Base-by-base conservation (phyloP, 2,329 filamentous ascomycete species). In the Albophoma yamanashiensis region DNA sequence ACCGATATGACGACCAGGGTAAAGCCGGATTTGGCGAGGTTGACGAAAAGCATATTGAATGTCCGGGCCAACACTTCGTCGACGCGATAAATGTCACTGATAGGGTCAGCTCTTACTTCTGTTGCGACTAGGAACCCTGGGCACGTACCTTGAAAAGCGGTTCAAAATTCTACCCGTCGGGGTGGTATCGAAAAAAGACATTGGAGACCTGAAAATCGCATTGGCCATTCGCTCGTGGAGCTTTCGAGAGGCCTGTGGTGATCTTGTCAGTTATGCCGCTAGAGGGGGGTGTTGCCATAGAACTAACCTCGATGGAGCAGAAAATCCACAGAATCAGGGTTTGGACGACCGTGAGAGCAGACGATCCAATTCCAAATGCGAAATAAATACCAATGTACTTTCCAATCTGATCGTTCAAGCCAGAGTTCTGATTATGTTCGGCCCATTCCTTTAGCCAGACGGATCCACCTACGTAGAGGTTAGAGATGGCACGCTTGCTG, bases 151-250 rank as follows among this genome's bases (percentile, higher is more conserved):
- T 20, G 93, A 97, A 74, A 99, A 99, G 59, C 94, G 84, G 73
- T 99, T 99, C 62, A 99, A 79, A 68, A 99, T 97, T 60, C 95
- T 87, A n/a, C 94, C 94, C 63, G 92, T 89, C 3, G 94, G 94
- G 1, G 94, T 99, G 0, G 92, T 96, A 73, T 99, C 95, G 67
- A 99, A 99, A 77, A 99, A 99, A 67, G 87, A 94, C 94, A 99
- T 99, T 59, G 94, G 95, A 43, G 92, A 95, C 66, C 94, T 85
- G 82, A 99, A 99, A 67, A 97, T 97, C 22, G 94, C 92, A 68
- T 89, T 94, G 52, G 93, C 93, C 94, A 99, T 97, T 64, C 91
- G 84, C 76, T 97, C 94, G 72, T 99, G 94, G 60, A 99, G 82
- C 77, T 97, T 99, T 63, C 94, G 86, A 25, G 93, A 97, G 57